phyloP scores from a whole-genome alignment of 192 early-diverging fungal genomes.

The Coemansia sp. region DNA sequence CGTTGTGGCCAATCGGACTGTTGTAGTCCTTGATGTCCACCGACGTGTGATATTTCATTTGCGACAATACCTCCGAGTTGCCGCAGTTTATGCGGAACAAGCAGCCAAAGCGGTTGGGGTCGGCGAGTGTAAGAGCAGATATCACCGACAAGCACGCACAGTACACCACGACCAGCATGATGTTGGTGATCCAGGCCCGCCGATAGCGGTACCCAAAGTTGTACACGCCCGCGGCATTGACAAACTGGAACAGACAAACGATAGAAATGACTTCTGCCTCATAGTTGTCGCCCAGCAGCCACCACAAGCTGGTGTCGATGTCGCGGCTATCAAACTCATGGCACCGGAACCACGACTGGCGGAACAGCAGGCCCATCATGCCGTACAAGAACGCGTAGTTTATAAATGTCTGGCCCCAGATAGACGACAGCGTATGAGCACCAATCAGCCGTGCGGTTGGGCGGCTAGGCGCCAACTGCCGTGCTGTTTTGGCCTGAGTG shows the following conservation, averaged over 20 bases:
- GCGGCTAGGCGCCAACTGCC: slow-evolving; percentile 55
- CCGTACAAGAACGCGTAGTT: slow-evolving; percentile 67
- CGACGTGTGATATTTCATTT: slow-evolving; percentile 39
- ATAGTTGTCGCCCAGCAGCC: slow-evolving; percentile 78
- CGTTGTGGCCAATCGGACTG: slow-evolving; percentile 68
- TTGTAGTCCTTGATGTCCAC: slow-evolving; percentile 57
- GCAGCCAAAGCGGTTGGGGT: slow-evolving; percentile 69
- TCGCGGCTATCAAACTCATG: slow-evolving; percentile 71
- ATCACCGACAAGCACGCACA: slow-evolving; percentile 54
- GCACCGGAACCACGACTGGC: slow-evolving; percentile 74
- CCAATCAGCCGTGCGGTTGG: slow-evolving; percentile 77
- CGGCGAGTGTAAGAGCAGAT: slow-evolving; percentile 58
- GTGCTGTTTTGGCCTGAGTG: slow-evolving; percentile 66
- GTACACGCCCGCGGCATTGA: slow-evolving; percentile 66
- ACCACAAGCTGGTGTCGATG: slow-evolving; percentile 70
- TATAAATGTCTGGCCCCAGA: slow-evolving; percentile 69
- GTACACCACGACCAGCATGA: slow-evolving; percentile 59
- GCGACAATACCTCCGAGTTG: slow-evolving; percentile 33
- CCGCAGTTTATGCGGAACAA: slow-evolving; percentile 74
- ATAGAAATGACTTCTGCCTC: slow-evolving; percentile 67
- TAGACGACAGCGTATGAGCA: slow-evolving; percentile 65
- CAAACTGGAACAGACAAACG: slow-evolving; percentile 68
- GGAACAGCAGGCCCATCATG: slow-evolving; percentile 59
- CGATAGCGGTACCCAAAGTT: slow-evolving; percentile 71
- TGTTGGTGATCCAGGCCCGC: slow-evolving; percentile 63